Evolutionary conservation across 2,329 filamentous ascomycete species (phyloP), one percentile per base, ranked within the genome.

Genomic region (Colletotrichum acutatum): DNA sequence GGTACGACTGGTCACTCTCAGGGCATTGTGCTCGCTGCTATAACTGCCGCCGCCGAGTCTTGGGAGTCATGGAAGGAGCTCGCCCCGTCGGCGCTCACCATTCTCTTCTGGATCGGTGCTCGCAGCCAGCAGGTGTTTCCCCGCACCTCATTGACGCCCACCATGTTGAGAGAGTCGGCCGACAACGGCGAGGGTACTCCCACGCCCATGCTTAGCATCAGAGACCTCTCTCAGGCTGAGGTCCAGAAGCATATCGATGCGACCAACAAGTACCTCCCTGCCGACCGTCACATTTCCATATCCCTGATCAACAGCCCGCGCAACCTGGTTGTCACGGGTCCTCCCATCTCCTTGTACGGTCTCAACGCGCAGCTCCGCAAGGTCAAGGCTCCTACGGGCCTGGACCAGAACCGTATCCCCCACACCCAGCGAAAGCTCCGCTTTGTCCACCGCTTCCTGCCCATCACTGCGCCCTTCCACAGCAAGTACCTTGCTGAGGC

Each of bases 21-120:
- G 82, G 97, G 97, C 82, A 92, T 99, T 22, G 94, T 99, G 74
- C 95, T 97, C 74, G 97, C 97, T 28, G 95, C 96, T 34, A 94
- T 94, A 28, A 97, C 97, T 72, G 94, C 97, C 1, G 94, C 96
- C 5, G 94, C 95, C 4, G 93, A 94, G 77, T 95, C 93, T 32
- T 99, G 97, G 97, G 95, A 98, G 75, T 94, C 94, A 0, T 99
- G 97, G 82, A 91, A 93, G 76, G 92, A 94, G 79, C 91, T 94
- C 68, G 90, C 95, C 68, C 92, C 89, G 78, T 92, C 94, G 77
- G 94, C 96, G 3, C 87, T 99, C 75, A 97, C 94, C 34, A 94
- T 98, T 79, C 92, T 99, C 34, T 99, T 99, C 88, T 99, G 97
- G 97, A 98, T 99, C 77, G 97, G 97, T 81, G 92, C 96, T 74